phyloP scores from a whole-genome alignment of 2,329 filamentous ascomycete genomes.

The Penicillium sp. region DNA sequence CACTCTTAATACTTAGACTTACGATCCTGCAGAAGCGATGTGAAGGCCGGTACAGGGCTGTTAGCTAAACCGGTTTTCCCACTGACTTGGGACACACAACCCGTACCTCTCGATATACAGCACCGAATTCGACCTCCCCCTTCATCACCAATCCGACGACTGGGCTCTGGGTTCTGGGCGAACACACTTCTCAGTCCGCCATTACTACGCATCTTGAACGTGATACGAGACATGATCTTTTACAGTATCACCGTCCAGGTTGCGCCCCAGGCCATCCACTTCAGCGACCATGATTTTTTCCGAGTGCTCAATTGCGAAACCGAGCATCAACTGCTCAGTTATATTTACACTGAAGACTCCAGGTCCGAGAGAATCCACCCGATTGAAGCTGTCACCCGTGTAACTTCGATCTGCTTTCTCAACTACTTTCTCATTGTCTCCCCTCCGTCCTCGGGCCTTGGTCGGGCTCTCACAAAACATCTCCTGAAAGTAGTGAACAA shows the following conservation, averaged over 20 bases:
- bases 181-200: conserved; percentile 30
- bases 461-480: conserved; percentile 35
- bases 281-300: conserved; percentile 34
- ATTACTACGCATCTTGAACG: conserved; percentile 27
- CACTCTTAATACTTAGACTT: background rate
- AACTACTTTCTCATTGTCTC: conserved; percentile 35
- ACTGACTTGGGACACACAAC: conserved; percentile 33
- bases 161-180: conserved; percentile 30
- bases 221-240: conserved; percentile 33
- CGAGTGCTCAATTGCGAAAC: conserved; percentile 35
- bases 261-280: conserved; percentile 21
- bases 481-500: conserved; percentile 22
- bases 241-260: conserved; percentile 30
- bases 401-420: conserved; percentile 33
- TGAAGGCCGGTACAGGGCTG: conserved; percentile 36
- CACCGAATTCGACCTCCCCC: conserved; percentile 30
- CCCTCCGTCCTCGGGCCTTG: conserved; percentile 34
- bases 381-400: conserved; percentile 32
- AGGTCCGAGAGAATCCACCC: conserved; percentile 18
- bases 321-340: conserved; percentile 41
- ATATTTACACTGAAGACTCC: conserved; percentile 26
- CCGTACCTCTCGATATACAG: conserved; percentile 28
- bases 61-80: conserved; percentile 36
- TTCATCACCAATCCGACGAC: conserved; percentile 23
- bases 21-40: conserved; percentile 28